These are phyloP conservation scores for Chlorella vulgaris DNA, from an alignment of 139 green algal species.

Conservation along the genomic window DNA sequence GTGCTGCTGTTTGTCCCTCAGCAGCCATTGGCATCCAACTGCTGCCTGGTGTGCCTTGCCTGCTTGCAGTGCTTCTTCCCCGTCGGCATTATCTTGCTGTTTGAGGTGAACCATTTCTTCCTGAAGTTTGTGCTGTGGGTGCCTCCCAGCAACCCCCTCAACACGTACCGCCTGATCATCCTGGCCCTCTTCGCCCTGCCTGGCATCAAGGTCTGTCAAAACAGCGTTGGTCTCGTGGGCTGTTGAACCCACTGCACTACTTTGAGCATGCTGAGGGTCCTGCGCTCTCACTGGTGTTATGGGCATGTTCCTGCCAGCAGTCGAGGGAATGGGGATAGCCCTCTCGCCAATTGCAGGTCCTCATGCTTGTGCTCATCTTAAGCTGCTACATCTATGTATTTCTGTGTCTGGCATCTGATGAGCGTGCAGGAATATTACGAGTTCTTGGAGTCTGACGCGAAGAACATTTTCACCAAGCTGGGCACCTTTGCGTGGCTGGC, in stretches of 20 bases:
- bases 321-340: too few relatives aligned
- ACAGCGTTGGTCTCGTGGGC: not conserved
- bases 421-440: conserved; percentile 85
- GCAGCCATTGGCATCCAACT: too few relatives aligned
- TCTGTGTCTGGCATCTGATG: too few relatives aligned
- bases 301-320: too few relatives aligned
- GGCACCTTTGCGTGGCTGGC: conserved; percentile 86
- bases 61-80: conserved; percentile 44
- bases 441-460: conserved; percentile 69
- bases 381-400: too few relatives aligned
- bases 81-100: conserved; percentile 47
- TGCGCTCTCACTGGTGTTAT: too few relatives aligned
- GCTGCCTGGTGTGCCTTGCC: not conserved
- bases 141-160: conserved; percentile 81
- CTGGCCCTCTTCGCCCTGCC: conserved; percentile 67
- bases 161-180: conserved; percentile 75
- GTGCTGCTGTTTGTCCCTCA: too few relatives aligned
- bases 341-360: too few relatives aligned
- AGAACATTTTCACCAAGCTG: conserved; percentile 69
- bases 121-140: conserved; percentile 94
- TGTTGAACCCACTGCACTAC: not conserved
- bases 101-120: conserved; percentile 93
- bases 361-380: too few relatives aligned
- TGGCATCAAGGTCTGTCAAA: conserved; percentile 49
- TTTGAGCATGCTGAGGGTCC: too few relatives aligned